These are phyloP conservation scores for Raffaelea arxii DNA, from an alignment of 2,329 filamentous ascomycete species.

Conservation along the genomic window DNA sequence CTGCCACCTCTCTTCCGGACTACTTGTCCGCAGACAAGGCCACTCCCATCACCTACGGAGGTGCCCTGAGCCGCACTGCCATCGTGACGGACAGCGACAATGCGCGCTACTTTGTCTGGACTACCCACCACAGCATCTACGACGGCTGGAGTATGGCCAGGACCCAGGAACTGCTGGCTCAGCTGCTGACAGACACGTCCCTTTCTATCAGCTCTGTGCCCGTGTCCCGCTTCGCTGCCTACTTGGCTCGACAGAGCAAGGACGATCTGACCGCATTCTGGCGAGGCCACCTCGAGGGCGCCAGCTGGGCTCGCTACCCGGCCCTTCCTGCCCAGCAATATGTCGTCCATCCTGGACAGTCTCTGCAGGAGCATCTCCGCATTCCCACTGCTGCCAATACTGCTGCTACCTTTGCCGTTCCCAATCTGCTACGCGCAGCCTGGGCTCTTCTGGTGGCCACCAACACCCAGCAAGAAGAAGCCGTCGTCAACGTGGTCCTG, in stretches of 20 bases:
- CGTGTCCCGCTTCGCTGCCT: not conserved
- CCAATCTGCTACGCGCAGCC: conserved; percentile 45
- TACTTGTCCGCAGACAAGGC: not conserved
- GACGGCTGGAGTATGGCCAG: conserved; percentile 47
- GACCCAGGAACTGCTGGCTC: conserved; percentile 14
- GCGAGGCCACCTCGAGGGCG: not conserved
- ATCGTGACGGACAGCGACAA: conserved; percentile 25
- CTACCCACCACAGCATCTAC: conserved; percentile 47
- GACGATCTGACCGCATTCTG: not conserved
- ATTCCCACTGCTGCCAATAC: no score
- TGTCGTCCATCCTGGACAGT: no score
- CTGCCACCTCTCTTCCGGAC: conserved; percentile 14
- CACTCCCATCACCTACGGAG: conserved; percentile 24
- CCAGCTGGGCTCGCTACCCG: not conserved
- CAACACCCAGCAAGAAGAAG: conserved; percentile 36
- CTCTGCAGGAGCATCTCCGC: no score
- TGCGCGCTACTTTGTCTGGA: conserved; percentile 37
- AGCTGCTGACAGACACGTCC: no score
- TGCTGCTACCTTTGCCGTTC: no score
- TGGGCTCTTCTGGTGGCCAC: conserved; percentile 47
- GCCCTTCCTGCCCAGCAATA: not conserved
- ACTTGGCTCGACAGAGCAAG: not conserved
- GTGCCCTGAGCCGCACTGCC: conserved; percentile 34
- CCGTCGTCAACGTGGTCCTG: conserved; percentile 47
- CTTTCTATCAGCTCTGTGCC: no score